Base-by-base conservation (phyloP, 2,329 filamentous ascomycete genomes). In the Drechslerella coelobrocha region DNA sequence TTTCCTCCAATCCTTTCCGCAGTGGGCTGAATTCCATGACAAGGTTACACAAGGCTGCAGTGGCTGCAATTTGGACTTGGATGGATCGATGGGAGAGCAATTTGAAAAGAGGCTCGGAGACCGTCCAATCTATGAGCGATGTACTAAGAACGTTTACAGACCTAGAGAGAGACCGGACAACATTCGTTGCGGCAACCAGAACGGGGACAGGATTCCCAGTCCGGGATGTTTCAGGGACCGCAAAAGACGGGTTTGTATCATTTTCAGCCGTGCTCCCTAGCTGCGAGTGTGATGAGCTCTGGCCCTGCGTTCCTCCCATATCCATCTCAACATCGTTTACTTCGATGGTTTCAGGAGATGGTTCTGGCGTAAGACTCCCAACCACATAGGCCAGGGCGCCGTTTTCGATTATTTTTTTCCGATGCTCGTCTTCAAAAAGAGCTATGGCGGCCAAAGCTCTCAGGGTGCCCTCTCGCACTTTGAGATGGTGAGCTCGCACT, bases 1-100 rank as follows among this genome's bases (percentile, higher is more conserved):
- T 85, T 52, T 89, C 86, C 5, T 89, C 83, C 31, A 97, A 86
- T 45, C 87, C 83, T 87, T 93, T 74, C 78, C 91, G 88, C 86
- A 97, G 92, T 0, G 94, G 92, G 77, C 92, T 97, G 75, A 95
- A 90, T 73, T 96, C 91, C 50, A 92, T 83, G 4, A 96, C 85
- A 52, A 99, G 80, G 78, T 99, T 99, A 75, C 88, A 91, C 39
- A 95, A 85, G 5, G 89, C 88, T 34, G 89, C 88, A 0, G 91
- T 95, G 4, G 93, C 91, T 52, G 92, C 91, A 77, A 94, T 88
- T 77, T 92, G 89, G 2, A 97, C 88, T 56, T 93, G 87, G 29
- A 91, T 80, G 74, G 94, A 86, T 5, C 84, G 83, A 78, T 94
- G 89, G 63, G 83, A 86, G 73, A 97, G 82, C 48, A 97, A 85